Conservation (phyloP, 805 yeast species). For the Schwanniomyces pseudopolymorphus region DNA sequence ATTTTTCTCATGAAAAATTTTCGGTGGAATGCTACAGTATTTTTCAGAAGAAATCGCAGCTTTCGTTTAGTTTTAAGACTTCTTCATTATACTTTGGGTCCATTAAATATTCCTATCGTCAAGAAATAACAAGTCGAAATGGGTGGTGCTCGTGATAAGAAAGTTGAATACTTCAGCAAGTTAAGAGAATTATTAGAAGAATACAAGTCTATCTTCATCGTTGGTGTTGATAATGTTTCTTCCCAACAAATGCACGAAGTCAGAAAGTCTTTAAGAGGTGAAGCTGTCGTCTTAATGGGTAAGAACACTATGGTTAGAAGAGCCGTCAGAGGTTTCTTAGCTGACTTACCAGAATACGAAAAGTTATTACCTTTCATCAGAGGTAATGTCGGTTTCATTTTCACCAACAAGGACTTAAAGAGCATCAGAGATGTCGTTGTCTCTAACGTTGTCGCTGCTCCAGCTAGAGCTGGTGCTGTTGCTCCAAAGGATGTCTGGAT, state of each 20-base stretch:
- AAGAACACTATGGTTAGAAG: slow-evolving; percentile 99
- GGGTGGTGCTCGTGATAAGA: slow-evolving; percentile 99
- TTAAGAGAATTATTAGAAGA: slow-evolving; percentile 94
- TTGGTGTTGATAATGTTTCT: slow-evolving; percentile 99
- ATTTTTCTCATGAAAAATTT: slow-evolving; percentile 1
- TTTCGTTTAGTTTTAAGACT: not conserved
- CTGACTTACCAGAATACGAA: slow-evolving; percentile 95
- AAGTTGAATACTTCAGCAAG: slow-evolving; percentile 91
- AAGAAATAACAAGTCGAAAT: slow-evolving; percentile 76
- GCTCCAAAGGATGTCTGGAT: slow-evolving; percentile 98
- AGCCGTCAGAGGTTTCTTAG: slow-evolving; percentile 94
- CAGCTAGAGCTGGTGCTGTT: slow-evolving; percentile 99
- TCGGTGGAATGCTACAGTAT: not conserved
- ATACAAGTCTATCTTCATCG: slow-evolving; percentile 97
- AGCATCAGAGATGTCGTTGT: slow-evolving; percentile 83
- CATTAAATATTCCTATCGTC: slow-evolving; percentile 93
- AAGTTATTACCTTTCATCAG: slow-evolving; percentile 89
- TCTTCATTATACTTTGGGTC: slow-evolving; percentile 27
- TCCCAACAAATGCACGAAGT: slow-evolving; percentile 99
- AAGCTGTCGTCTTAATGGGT: slow-evolving; percentile 97
- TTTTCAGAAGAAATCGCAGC: slow-evolving; percentile 1
- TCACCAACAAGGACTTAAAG: slow-evolving; percentile 96
- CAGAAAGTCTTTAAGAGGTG: slow-evolving; percentile 94
- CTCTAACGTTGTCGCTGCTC: slow-evolving; percentile 98
- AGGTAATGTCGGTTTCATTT: slow-evolving; percentile 99